Evolutionary conservation across 305 asterid species (phyloP), one percentile per base, ranked within the genome.

Genomic region (Coffea humblotiana): DNA sequence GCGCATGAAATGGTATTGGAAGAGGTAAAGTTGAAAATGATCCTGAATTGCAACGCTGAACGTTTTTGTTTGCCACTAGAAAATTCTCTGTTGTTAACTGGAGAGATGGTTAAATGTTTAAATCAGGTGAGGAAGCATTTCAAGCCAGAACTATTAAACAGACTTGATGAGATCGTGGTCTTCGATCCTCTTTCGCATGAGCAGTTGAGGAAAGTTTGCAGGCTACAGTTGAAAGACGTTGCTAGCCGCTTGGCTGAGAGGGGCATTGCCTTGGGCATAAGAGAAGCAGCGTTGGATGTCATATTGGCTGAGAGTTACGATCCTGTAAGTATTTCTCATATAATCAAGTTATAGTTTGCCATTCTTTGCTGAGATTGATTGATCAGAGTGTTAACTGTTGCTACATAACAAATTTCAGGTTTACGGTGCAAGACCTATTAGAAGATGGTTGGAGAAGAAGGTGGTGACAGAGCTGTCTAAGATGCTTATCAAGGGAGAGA

Each of bases 1-100:
- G 98, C 98, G 0, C 94, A 89, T 0, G 97, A 93, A 49, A 77
- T 92, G 99, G 99, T 93, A 83, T 83, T 92, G 95, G 94, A 89
- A 79, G 95, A 92, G 91, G 97, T 92, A n/a, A 84, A 52, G 75
- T 54, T 10, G 51, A 71, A 8, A 35, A 2, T 48, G 32, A 35
- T n/a, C 71, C 29, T 64, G 27, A 16, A 43, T 45, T 43, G 7
- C n/a, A 1, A 2, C 0, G 32, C 1, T 37, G 29, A 2, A 40
- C n/a, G 9, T 61, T 8, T 11, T 25, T 9, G 18, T n/a, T 63
- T n/a, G 68, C 16, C 14, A n/a, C 1, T 3, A 63, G 0, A 0
- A 25, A 63, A 9, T 25, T 7, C 23, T 68, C 73, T 40, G 23
- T 69, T 69, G 18, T n/a, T 69, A 19, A 69, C 56, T 43, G 1